Conservation (phyloP, 2,329 filamentous ascomycete species). For the Colletotrichum sp. region DNA sequence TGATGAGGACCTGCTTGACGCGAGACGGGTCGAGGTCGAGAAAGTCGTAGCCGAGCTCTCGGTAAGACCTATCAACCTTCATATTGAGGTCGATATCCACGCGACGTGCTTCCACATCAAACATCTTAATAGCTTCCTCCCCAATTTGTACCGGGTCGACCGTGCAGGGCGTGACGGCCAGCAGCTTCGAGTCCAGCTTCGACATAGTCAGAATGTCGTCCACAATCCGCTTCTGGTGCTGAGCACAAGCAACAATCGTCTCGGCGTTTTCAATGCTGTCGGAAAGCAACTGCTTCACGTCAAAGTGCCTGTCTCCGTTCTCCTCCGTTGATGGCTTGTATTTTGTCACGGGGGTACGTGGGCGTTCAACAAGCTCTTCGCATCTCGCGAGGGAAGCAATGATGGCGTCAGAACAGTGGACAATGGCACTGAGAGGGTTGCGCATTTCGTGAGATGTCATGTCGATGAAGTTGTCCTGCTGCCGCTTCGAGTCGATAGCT, state of each 20-base stretch:
- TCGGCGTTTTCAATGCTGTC: constrained; percentile 76
- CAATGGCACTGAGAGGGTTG: constrained; percentile 74
- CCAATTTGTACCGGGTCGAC: constrained; percentile 72
- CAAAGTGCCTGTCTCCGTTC: constrained; percentile 1
- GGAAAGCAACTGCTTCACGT: constrained; percentile 49
- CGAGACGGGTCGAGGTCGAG: constrained; percentile 74
- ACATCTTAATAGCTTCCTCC: constrained; percentile 75
- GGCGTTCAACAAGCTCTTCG: constrained; percentile 40
- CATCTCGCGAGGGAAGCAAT: constrained; percentile 52
- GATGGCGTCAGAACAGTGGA: constrained; percentile 78
- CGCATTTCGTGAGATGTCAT: constrained; percentile 77
- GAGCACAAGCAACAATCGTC: constrained; percentile 78
- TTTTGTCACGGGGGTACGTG: neutral
- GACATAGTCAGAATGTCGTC: constrained; percentile 77
- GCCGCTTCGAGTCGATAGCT: constrained; percentile 64
- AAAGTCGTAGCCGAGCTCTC: constrained; percentile 63
- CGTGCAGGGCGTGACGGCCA: constrained; percentile 74
- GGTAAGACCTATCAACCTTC: constrained; percentile 66
- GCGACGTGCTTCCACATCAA: constrained; percentile 74
- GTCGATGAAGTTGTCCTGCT: constrained; percentile 84
- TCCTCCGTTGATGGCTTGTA: neutral
- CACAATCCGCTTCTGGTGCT: constrained; percentile 82
- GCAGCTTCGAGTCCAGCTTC: constrained; percentile 77
- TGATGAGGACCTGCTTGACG: constrained; percentile 80
- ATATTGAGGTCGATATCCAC: constrained; percentile 72